Conservation (phyloP, 257 asterid species). For the Rehmannia glutinosa region DNA sequence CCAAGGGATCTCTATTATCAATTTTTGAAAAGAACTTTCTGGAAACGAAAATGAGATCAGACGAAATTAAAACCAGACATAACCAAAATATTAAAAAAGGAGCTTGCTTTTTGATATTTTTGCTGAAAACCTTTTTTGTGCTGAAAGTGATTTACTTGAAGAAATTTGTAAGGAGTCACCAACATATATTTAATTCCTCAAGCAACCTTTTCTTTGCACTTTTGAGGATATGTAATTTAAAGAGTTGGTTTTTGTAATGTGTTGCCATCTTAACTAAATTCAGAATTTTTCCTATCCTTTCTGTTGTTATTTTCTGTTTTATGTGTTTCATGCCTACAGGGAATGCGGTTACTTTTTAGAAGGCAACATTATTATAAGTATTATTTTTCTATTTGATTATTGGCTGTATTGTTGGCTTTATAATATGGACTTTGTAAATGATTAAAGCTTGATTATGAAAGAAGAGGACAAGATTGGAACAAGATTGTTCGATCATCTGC, state of each 20-base stretch:
- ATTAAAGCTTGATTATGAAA: slow-evolving; percentile 57
- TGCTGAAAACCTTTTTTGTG: too few relatives aligned
- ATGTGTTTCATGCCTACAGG: slow-evolving; percentile 3
- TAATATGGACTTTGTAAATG: slow-evolving; percentile 21
- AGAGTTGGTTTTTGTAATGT: not conserved
- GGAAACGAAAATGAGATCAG: not conserved
- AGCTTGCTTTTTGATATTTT: too few relatives aligned
- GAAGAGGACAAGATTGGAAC: slow-evolving; percentile 39
- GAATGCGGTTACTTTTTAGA: not conserved
- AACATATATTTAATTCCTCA: not conserved
- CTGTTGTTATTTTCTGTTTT: not conserved
- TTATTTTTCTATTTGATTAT: not conserved
- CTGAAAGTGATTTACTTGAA: not conserved
- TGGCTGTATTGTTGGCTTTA: not conserved
- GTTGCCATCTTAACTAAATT: not conserved
- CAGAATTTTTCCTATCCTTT: not conserved
- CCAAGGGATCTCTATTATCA: not conserved
- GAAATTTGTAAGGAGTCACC: not conserved
- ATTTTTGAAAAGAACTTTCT: not conserved
- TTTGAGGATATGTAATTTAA: not conserved
- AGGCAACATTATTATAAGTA: not conserved
- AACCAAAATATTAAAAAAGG: not conserved
- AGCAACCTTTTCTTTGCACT: not conserved
- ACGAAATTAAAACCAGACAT: not conserved
- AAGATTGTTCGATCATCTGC: slow-evolving; percentile 39